Evolutionary conservation across 805 yeast genomes (phyloP), one percentile per base, ranked within the genome.

Genomic region (Metschnikowia santaceciliae): DNA sequence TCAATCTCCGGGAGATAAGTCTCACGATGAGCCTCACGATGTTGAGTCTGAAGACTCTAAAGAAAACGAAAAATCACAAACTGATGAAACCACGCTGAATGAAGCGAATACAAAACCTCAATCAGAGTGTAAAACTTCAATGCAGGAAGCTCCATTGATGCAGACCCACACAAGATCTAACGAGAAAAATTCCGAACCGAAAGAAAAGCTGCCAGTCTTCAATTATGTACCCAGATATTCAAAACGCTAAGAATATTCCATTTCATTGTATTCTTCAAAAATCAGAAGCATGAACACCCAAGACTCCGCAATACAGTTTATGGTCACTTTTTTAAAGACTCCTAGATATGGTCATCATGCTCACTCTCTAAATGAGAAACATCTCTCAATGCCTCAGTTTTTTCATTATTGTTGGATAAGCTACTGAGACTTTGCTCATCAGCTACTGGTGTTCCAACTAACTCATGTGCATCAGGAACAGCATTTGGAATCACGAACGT

Each of bases 201-300:
- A 32, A 26, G 40, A 23, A 13, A 6, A 40, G 41, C 30, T 22
- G 1, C n/a, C 47, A 15, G 23, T 40, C 20, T 42, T 35, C 22
- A 10, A 33, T 8, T 48, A 48, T 35, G 48, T 48, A 17, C 51
- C 51, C 10, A 48, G 51, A 26, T 48, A 48, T 42, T 14, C 35
- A 11, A 17, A 41, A 14, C 39, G 48, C 38, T 42, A 42, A 32
- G 17, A 17, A 17, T 7, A 37, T 37, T 20, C 8, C 22, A 8
- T 6, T 7, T 42, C 14, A 4, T 23, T 6, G 14, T 11, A 3
- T 37, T 19, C 6, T 10, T 37, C n/a, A 19, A 37, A 37, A 19
- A 19, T 19, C 4, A 13, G 5, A 37, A 8, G 5, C 5, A 5
- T 37, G n/a, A 22, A 39, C n/a, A 15, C 17, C 42, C 22, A 22